Conservation (phyloP, 1,284 basidiomycete species). For the Austropuccinia psidii region DNA sequence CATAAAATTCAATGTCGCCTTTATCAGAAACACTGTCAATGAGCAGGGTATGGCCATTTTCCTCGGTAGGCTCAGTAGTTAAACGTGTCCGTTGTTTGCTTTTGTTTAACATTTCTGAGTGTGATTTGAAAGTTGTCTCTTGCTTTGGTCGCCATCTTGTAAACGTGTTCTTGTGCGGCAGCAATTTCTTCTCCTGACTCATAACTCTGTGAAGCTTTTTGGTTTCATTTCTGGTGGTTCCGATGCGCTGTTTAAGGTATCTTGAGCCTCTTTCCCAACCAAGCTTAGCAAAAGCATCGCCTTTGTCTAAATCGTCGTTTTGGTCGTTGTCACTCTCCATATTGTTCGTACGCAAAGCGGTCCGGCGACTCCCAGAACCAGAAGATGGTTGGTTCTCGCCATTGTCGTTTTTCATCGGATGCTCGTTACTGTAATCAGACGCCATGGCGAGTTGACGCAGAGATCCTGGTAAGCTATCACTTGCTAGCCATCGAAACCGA, state of each 20-base stretch:
- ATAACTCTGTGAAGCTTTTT: neutral
- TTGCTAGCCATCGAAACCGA: constrained; percentile 24
- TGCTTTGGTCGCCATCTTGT: neutral
- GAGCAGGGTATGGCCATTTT: constrained; percentile 1
- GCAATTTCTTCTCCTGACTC: neutral
- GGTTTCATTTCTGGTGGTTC: neutral
- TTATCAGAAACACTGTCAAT: constrained; percentile 18
- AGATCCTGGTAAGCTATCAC: constrained; percentile 9
- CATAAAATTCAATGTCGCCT: constrained; percentile 41
- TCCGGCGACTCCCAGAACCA: neutral
- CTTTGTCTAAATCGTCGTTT: constrained; percentile 10
- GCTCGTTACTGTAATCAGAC: neutral
- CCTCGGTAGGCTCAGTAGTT: neutral
- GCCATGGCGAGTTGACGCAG: neutral
- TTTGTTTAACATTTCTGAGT: neutral
- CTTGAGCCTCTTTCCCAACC: constrained; percentile 10
- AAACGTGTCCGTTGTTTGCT: neutral
- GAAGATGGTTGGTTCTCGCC: neutral
- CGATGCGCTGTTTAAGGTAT: constrained; percentile 14
- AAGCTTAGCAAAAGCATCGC: constrained; percentile 28
- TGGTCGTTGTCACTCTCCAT: neutral
- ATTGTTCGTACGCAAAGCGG: neutral
- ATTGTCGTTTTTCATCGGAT: neutral
- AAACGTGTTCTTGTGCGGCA: neutral
- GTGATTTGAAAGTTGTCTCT: neutral